These are phyloP conservation scores for Cryptosporidium parvum DNA, from an alignment of 169 alveolate genomes.

Conservation along the genomic window DNA sequence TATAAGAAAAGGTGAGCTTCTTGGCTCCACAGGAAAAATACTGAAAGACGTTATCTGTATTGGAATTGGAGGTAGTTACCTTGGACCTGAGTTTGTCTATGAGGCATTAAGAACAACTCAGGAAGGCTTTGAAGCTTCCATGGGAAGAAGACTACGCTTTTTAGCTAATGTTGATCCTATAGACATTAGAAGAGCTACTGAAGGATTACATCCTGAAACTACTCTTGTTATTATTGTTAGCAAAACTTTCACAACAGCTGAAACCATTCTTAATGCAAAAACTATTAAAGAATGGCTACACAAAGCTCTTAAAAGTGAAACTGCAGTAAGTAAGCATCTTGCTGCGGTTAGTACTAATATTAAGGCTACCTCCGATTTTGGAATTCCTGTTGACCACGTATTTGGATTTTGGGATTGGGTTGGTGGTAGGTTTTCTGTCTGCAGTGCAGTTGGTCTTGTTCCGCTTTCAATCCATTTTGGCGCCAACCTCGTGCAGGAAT, in stretches of 20 bases:
- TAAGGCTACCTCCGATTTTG: slow-evolving; percentile 92
- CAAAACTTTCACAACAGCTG: slow-evolving; percentile 99
- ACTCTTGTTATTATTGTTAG: slow-evolving; percentile 93
- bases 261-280: slow-evolving; percentile 97
- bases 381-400: slow-evolving; percentile 92
- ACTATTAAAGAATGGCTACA: slow-evolving; percentile 91
- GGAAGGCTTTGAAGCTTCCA: slow-evolving; percentile 79
- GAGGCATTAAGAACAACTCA: slow-evolving; percentile 91
- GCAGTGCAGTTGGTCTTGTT: slow-evolving; percentile 98
- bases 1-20: slow-evolving; percentile 89
- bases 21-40: slow-evolving; percentile 93
- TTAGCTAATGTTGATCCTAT: slow-evolving; percentile 99
- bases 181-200: slow-evolving; percentile 92
- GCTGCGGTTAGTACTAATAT: slow-evolving; percentile 95
- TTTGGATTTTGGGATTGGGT: slow-evolving; percentile 99
- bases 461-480: slow-evolving; percentile 96
- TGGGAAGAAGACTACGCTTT: slow-evolving; percentile 89
- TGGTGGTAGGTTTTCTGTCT: slow-evolving; percentile 98
- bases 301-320: slow-evolving; percentile 82
- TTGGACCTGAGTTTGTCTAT: slow-evolving; percentile 94
- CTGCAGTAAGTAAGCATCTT: slow-evolving; percentile 87
- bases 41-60: slow-evolving; percentile 92
- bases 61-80: slow-evolving; percentile 99
- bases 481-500: slow-evolving; percentile 85
- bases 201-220: slow-evolving; percentile 93